Evolutionary conservation across 345 rosid genomes (phyloP).

Genomic region (Eucalyptus cloeziana): DNA sequence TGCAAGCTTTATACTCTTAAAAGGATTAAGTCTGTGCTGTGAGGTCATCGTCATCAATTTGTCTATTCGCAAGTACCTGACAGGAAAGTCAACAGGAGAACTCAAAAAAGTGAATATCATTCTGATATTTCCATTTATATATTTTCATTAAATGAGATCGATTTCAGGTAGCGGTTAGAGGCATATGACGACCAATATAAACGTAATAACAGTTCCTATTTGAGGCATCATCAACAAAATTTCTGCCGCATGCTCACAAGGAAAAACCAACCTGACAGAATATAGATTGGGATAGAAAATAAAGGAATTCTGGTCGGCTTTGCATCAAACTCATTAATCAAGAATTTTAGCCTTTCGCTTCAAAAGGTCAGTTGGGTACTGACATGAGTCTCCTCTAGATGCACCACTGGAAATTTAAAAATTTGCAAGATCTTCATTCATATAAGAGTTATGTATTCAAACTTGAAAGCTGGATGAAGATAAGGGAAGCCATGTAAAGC

Average conservation of each 20-base stretch:
- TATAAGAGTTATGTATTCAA: neutral
- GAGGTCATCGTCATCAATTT: slow-evolving; percentile 45
- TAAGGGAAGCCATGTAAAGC: neutral
- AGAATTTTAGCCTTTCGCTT: neutral
- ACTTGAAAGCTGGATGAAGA: neutral
- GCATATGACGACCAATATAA: neutral
- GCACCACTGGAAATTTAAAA: neutral
- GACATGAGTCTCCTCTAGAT: neutral
- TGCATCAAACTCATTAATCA: neutral
- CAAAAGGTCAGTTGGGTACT: neutral
- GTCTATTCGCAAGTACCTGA: slow-evolving; percentile 62
- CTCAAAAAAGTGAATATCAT: neutral
- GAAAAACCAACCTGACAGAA: neutral
- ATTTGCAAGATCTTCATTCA: neutral
- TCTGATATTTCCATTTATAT: neutral
- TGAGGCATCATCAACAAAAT: neutral
- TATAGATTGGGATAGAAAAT: neutral
- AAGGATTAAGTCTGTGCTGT: slow-evolving; percentile 68
- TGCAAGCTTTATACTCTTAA: slow-evolving; percentile 41
- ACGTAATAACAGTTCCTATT: neutral
- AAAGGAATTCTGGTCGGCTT: neutral
- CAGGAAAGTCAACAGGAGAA: neutral
- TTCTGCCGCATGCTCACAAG: neutral
- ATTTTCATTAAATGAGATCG: neutral
- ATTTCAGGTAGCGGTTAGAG: neutral